Evolutionary conservation across 2,329 filamentous ascomycete species (phyloP), one percentile per base, ranked within the genome.

Genomic region (Hawksworthiomyces lignivorus): DNA sequence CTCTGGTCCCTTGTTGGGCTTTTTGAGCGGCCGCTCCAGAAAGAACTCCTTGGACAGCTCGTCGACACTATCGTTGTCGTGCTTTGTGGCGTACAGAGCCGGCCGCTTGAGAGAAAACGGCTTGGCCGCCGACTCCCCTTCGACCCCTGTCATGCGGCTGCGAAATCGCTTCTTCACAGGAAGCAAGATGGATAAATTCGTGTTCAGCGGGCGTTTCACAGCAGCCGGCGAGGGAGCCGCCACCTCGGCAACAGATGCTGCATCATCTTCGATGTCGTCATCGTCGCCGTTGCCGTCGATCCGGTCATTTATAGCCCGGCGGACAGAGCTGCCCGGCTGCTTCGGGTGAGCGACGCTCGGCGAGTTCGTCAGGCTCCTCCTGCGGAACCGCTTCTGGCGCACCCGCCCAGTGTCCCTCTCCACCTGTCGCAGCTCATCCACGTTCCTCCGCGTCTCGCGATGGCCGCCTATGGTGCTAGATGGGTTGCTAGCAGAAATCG

Each of bases 11-110:
- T 27, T 27, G 4, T 26, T 18, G 4, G 7, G 15, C 22, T 9
- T 26, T n/a, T 36, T 35, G 5, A 20, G n/a, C 11, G 19, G 38
- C 31, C 15, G 27, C 6, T 34, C 36, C 17, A 3, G 14, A 20
- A 35, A 47, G 33, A 15, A 38, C n/a, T 47, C 45, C 5, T 8
- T 38, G 5, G 46, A 46, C 21, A 48, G 44, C 41, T 48, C 46
- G 35, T 48, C 46, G 7, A 44, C 41, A 19, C 43, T 40, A 4
- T 45, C 42, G 24, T 37, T 42, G 7, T 27, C 22, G 33, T 18
- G n/a, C 7, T 18, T 20, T 12, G 12, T 6, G 24, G 12, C 34
- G 11, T 27, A 24, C 11, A 19, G 8, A 7, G 37, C 5, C 18
- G 20, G 26, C 29, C n/a, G n/a, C n/a, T n/a, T n/a, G n/a, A n/a